A percentile compares a stretch with the other conserved stretches of the same genome.
phyloP scores from a whole-genome alignment of 2,329 filamentous ascomycete genomes.

The Rosellinia necatrix region DNA sequence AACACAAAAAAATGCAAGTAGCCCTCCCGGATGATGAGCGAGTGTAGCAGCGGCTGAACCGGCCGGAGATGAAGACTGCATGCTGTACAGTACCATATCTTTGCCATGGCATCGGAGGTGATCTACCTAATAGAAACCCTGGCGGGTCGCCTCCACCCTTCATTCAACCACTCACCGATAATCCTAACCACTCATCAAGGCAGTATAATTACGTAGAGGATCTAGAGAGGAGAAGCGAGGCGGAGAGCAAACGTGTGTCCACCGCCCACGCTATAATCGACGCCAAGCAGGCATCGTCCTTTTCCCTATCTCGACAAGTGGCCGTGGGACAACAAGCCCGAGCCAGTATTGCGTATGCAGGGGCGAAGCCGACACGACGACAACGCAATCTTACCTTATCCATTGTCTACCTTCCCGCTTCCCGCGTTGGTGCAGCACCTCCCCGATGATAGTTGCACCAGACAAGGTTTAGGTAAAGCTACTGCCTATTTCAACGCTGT shows the following conservation, averaged over 20 bases:
- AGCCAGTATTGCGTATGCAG: conserved; percentile 36
- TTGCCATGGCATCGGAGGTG: not conserved
- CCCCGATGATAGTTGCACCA: not conserved
- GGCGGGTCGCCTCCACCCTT: conserved; percentile 19
- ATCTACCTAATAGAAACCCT: not conserved
- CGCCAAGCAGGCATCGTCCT: conserved; percentile 40
- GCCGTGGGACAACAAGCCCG: conserved; percentile 5
- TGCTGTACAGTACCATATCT: not conserved
- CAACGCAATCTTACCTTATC: conserved; percentile 12
- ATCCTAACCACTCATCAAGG: conserved; percentile 4
- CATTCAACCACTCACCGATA: conserved; percentile 1
- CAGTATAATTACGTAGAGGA: conserved; percentile 25
- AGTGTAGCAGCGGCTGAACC: too few relatives aligned
- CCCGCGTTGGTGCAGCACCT: not conserved
- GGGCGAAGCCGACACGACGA: conserved; percentile 27
- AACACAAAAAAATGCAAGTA: too few relatives aligned
- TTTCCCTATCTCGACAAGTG: conserved; percentile 24
- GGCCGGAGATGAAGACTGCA: not conserved
- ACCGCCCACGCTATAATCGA: conserved; percentile 4
- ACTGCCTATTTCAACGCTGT: conserved; percentile 16
- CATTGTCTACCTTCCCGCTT: not conserved
- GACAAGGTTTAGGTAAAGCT: not conserved
- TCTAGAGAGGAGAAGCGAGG: not conserved
- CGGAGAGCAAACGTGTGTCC: conserved; percentile 22
- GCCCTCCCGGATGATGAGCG: too few relatives aligned